Evolutionary conservation across 1,284 basidiomycete genomes (phyloP).

Genomic region (Cerioporus squamosus): DNA sequence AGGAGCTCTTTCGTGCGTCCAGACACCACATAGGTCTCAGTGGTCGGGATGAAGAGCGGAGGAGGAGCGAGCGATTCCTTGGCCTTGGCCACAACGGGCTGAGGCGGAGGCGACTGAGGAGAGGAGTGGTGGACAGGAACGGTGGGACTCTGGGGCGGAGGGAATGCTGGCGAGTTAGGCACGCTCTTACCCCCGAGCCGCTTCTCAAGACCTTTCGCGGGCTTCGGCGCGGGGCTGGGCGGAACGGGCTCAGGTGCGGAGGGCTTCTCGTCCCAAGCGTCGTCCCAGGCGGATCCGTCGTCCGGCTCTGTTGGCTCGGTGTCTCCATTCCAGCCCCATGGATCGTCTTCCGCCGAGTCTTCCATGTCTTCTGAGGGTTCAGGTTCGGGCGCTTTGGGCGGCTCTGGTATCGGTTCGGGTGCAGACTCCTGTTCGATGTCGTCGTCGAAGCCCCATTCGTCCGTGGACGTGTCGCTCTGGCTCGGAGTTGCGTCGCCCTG

Average conservation of each 20-base stretch:
- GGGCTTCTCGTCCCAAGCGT: conserved; percentile 62
- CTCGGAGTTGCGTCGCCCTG: conserved; percentile 16
- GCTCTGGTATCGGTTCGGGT: conserved; percentile 13
- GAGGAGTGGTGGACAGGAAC: conserved; percentile 32
- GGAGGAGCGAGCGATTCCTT: conserved; percentile 1
- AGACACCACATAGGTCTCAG: conserved; percentile 65
- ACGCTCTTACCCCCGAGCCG: conserved; percentile 52
- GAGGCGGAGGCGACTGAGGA: conserved; percentile 9
- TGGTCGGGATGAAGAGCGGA: conserved; percentile 24
- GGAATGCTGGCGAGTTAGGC: conserved; percentile 21
- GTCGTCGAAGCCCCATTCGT: conserved; percentile 64
- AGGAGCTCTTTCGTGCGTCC: conserved; percentile 58
- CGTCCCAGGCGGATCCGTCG: conserved; percentile 52
- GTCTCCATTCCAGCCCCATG: conserved; percentile 74
- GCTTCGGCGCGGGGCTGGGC: conserved; percentile 43
- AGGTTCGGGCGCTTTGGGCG: conserved; percentile 3
- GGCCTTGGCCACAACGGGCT: not conserved
- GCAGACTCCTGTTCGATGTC: conserved; percentile 38
- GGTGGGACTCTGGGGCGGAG: conserved; percentile 22
- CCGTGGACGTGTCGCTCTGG: conserved; percentile 17
- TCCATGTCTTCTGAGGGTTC: conserved; percentile 14
- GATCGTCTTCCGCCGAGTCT: conserved; percentile 46
- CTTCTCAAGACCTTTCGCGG: conserved; percentile 62
- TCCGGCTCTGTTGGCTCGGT: conserved; percentile 24
- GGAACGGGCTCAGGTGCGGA: conserved; percentile 33